Conservation (phyloP, 768 basidiomycete genomes). For the Naganishia kalamii region DNA sequence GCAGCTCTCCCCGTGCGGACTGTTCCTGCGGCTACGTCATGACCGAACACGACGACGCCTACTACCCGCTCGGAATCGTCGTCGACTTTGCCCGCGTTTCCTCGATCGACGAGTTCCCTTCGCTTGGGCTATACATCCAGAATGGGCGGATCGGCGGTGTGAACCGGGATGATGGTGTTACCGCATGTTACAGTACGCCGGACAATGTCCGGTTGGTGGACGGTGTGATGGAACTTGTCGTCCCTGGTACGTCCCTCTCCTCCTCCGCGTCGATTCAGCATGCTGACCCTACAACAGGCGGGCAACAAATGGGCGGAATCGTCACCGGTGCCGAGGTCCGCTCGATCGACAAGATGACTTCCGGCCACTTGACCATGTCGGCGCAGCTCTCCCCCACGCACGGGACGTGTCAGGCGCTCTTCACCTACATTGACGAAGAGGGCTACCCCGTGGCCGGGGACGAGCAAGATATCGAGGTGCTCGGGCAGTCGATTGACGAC, state of each 20-base stretch:
- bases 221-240: not conserved
- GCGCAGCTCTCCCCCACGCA: not conserved
- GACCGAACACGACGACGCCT: constrained; percentile 6
- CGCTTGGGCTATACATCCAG: not conserved
- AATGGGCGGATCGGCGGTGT: not conserved
- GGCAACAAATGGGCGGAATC: not conserved
- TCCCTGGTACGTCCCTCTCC: not conserved
- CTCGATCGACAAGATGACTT: not conserved
- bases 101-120: constrained; percentile 10
- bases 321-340: not conserved
- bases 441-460: not conserved
- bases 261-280: not conserved
- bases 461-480: constrained; percentile 10
- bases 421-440: constrained; percentile 4
- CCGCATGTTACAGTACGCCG: constrained; percentile 4
- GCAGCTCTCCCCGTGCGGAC: not conserved
- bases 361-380: constrained; percentile 2
- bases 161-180: not conserved
- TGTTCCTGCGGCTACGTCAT: constrained; percentile 9
- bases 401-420: constrained; percentile 2
- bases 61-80: constrained; percentile 12
- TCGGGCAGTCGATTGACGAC: not conserved
- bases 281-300: not conserved
- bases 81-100: constrained; percentile 1
- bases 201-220: not conserved